These are phyloP conservation scores for Thymus quinquecostatus DNA, from an alignment of 257 asterid genomes.

Conservation along the genomic window DNA sequence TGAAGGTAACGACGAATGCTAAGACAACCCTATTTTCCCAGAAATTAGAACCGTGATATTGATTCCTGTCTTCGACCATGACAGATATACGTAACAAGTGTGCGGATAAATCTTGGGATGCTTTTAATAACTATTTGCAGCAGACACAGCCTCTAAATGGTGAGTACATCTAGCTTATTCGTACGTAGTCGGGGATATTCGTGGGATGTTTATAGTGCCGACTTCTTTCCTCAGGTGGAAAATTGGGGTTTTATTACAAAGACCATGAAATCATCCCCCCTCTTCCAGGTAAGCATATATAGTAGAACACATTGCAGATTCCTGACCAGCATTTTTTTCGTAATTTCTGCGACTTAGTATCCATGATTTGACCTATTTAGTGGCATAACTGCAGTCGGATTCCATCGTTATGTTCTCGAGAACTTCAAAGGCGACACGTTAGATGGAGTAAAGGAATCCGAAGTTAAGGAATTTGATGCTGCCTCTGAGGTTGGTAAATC, in stretches of 20 bases:
- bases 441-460: constrained; percentile 59
- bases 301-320: neutral
- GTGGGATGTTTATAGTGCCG: constrained; percentile 25
- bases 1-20: constrained; percentile 60
- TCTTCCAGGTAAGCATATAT: constrained; percentile 57
- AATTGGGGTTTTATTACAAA: constrained; percentile 91
- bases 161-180: constrained; percentile 27
- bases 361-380: constrained; percentile 13
- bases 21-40: constrained; percentile 5
- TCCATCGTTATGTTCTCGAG: constrained; percentile 69
- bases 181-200: neutral
- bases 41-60: constrained; percentile 5
- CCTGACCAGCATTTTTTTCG: too few species aligned
- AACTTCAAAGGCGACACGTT: constrained; percentile 57
- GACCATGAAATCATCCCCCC: constrained; percentile 95
- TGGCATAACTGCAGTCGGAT: constrained; percentile 62
- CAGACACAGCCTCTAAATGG: constrained; percentile 83
- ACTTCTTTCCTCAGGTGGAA: constrained; percentile 58
- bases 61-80: constrained; percentile 24
- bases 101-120: constrained; percentile 91
- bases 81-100: constrained; percentile 70
- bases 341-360: neutral
- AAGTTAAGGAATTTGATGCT: constrained; percentile 72
- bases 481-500: constrained; percentile 68
- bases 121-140: constrained; percentile 59